Evolutionary conservation across 371 early-diverging fungal species (phyloP), one percentile per base, ranked within the genome.

Genomic region (Rhizopus microsporus): DNA sequence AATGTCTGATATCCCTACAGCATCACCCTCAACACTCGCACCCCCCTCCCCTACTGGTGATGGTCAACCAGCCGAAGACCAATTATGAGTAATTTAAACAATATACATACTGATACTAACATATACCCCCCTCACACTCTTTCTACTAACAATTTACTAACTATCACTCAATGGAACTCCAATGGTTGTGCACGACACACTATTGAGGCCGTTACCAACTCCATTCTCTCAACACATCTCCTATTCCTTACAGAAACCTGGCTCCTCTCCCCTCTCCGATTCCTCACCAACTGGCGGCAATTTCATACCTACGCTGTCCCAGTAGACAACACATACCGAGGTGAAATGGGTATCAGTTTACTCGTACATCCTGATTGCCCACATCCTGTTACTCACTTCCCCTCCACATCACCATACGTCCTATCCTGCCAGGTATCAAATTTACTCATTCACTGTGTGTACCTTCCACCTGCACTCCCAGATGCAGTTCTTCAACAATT

Each of bases 211-310:
- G 16, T 12, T 31, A 30, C 34, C 50, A 50, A 32, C 34, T 9
- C 34, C 50, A 34, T 32, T 3, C 34, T 0, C 4, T 32, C 32
- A 15, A n/a, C 30, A n/a, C 31, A n/a, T 23, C 31, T 30, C 31
- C 31, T 48, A 37, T 37, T 10, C 23, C 33, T 63, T 29, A 65
- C 60, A 38, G 62, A 67, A 57, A 66, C 58, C 38, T 66, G 61
- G 61, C 55, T 46, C 23, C 38, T 37, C 5, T 13, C 38, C 6
- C 38, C 38, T 37, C 10, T 13, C 13, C 40, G 56, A 30, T 47
- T 16, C 35, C 53, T 52, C 5, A 51, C 57, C 6, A 9, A 35
- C 10, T 68, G 60, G 63, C 3, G 29, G 17, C 60, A 63, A n/a
- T 53, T 38, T 40, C 63, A 68, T 29, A 45, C 46, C 2, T 68